phyloP scores from a whole-genome alignment of 1,284 basidiomycete species.

The Cutaneotrichosporon cutaneum region DNA sequence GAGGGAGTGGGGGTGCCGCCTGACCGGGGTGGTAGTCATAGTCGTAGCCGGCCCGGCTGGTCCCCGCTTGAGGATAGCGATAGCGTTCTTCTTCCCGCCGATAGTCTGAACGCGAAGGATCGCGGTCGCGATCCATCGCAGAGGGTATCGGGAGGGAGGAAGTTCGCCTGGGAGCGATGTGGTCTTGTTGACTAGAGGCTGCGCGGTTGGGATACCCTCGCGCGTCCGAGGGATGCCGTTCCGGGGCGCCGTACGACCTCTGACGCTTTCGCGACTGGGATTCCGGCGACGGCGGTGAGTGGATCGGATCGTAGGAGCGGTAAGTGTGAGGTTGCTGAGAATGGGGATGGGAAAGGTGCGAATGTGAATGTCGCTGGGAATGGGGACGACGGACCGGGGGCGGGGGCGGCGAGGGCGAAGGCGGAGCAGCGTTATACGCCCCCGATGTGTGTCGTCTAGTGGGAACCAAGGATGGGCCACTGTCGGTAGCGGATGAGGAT shows the following conservation, averaged over 20 bases:
- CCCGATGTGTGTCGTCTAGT: not conserved
- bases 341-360: not conserved
- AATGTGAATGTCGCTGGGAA: not conserved
- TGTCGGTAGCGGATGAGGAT: not conserved
- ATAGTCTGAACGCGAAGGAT: not conserved
- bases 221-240: not conserved
- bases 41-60: not conserved
- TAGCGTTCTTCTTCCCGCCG: slow-evolving; percentile 7
- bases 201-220: not conserved
- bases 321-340: not conserved
- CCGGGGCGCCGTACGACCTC: not conserved
- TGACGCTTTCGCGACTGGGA: not conserved
- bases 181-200: not conserved
- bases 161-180: not conserved
- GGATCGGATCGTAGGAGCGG: not conserved
- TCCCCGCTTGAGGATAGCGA: not conserved
- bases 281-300: not conserved
- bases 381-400: not conserved
- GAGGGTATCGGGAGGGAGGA: not conserved
- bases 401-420: not conserved
- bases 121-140: slow-evolving; percentile 3
- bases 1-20: not conserved
- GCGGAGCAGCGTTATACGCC: not conserved
- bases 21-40: not conserved
- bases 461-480: not conserved